Base-by-base conservation (phyloP, 306 rosid species). In the Lotus japonicus region DNA sequence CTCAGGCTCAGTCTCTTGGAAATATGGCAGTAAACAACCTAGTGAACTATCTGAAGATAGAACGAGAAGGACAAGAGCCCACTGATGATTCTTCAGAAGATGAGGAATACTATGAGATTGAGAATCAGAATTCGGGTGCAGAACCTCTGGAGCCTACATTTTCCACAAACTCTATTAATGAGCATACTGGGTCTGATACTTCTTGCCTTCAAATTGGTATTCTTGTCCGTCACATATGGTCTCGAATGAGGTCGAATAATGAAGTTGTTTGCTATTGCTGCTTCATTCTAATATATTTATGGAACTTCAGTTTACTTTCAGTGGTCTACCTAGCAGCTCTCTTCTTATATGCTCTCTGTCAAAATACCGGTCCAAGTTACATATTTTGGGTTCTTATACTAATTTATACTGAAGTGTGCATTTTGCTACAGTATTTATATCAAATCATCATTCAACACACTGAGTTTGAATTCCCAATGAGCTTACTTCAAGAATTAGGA, bases 231-330 rank as follows among this genome's bases (percentile, higher is more conserved):
- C 77, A 87, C 85, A 80, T 84, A 68, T 92, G 98, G 96, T 85
- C 95, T 58, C 92, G 76, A 64, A 84, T 89, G 96, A 83, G 85
- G 75, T 87, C 98, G 5, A 92, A 92, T 65, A 89, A 89, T 55
- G 97, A 92, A 38, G 84, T 89, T 17, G 98, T 92, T 62, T 89
- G 98, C 77, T 92, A 89, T 64, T 92, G 88, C 79, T 87, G 96
- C 87, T 92, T 89, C 70, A 66, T 87, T 78, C 81, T 92, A 11
- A 82, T 92, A 76, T 92, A 87, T 54, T 72, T 85, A 39, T 92
- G 98, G 98, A 74, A 90, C 82, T 92, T 92, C 74, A 89, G 98
- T 81, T 68, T 92, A 67, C 89, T 89, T 66, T 89, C 96, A 42
- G 82, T 89, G 90, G 83, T 84, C 41, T 92, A 92, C 74, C 84